Conservation (phyloP, 257 asterid species). For the Nicotiana tomentosiformis region DNA sequence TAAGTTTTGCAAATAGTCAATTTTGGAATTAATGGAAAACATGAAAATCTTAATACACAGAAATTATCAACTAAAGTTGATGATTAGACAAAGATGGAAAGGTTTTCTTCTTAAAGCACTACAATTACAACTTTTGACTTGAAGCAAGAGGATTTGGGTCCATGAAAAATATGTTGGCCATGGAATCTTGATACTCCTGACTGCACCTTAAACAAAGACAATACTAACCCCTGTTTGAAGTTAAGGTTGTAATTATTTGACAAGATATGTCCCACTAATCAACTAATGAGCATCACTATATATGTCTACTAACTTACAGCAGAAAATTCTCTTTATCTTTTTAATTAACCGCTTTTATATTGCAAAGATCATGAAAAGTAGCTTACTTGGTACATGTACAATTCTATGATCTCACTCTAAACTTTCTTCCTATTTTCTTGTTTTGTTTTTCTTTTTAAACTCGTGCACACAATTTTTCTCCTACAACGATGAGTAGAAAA, state of each 20-base stretch:
- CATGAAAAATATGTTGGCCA: conserved; percentile 6
- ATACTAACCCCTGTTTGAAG: conserved; percentile 21
- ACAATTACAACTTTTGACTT: conserved; percentile 27
- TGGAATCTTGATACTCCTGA: conserved; percentile 17
- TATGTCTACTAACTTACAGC: conserved; percentile 8
- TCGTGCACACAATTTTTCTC: too few relatives aligned
- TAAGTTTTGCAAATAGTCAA: conserved; percentile 20
- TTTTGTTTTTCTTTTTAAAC: too few relatives aligned
- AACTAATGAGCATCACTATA: conserved; percentile 26
- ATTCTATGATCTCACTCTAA: too few relatives aligned
- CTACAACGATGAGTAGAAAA: too few relatives aligned
- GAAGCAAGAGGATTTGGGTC: not conserved
- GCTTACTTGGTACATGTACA: conserved; percentile 12
- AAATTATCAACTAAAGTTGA: conserved; percentile 17
- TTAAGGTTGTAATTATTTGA: conserved; percentile 34
- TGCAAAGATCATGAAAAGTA: conserved; percentile 7
- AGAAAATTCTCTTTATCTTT: not conserved
- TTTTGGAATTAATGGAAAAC: conserved; percentile 10
- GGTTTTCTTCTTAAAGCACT: conserved; percentile 11
- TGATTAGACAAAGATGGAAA: conserved; percentile 23
- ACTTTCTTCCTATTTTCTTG: too few relatives aligned
- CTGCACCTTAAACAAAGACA: not conserved
- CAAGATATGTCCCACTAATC: conserved; percentile 31
- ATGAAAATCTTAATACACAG: conserved; percentile 25
- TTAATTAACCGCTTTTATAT: conserved; percentile 10